Evolutionary conservation across 140 eudicot genomes (phyloP).

Genomic region (Anethum foeniculum): DNA sequence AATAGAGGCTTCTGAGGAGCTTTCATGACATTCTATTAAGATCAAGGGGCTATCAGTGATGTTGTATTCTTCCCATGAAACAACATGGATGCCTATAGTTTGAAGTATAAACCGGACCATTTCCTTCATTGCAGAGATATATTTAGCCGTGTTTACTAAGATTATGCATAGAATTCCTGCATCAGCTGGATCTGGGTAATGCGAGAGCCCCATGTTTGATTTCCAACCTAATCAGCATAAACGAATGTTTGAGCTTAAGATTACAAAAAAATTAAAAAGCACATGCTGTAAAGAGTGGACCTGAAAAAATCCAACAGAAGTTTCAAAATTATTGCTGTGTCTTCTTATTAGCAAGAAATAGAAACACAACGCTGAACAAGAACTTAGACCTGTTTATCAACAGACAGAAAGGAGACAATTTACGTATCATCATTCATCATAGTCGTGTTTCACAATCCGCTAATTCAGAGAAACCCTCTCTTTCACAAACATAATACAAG

Average conservation of each 20-base stretch:
- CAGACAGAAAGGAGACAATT: not conserved
- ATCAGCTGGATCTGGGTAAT: constrained; percentile 63
- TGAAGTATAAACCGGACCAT: constrained; percentile 48
- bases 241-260: not conserved
- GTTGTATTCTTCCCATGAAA: constrained; percentile 47
- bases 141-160: constrained; percentile 60
- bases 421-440: constrained; percentile 15
- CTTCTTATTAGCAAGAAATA: not conserved
- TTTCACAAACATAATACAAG: not conserved
- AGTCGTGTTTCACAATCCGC: not conserved
- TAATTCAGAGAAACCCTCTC: not conserved
- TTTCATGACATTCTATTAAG: constrained; percentile 27
- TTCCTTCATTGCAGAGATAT: constrained; percentile 52
- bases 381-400: not conserved
- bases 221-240: constrained; percentile 22
- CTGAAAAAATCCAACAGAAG: not conserved
- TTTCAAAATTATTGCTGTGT: constrained; percentile 4
- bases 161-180: constrained; percentile 69
- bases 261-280: not conserved
- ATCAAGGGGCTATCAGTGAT: constrained; percentile 28
- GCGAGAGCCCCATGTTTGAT: constrained; percentile 60
- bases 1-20: constrained; percentile 52
- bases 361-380: not conserved
- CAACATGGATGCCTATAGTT: constrained; percentile 40
- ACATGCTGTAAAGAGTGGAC: not conserved